Evolutionary conservation across 371 early-diverging fungal species (phyloP).

Genomic region (Rhizomucor pusillus): DNA sequence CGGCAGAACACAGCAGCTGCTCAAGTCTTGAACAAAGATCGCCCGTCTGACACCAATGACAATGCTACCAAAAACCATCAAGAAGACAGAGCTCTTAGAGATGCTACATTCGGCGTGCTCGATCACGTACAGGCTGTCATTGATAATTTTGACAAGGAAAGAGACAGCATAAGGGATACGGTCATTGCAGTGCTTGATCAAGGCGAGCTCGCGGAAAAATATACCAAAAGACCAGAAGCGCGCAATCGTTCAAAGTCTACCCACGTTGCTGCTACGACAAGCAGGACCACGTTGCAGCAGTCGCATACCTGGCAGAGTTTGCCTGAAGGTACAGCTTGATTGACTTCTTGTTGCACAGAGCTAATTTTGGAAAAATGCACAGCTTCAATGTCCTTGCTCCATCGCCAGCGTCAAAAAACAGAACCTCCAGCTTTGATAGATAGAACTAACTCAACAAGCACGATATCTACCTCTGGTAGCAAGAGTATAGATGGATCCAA

Average conservation of each 20-base stretch:
- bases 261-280: not conserved
- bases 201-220: conserved; percentile 45
- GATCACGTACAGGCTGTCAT: conserved; percentile 49
- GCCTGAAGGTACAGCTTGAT: not conserved
- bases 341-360: not conserved
- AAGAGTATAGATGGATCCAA: not conserved
- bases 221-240: conserved; percentile 3
- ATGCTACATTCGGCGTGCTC: conserved; percentile 22
- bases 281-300: not conserved
- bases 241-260: no score
- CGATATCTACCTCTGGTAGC: not conserved
- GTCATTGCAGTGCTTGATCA: conserved; percentile 56
- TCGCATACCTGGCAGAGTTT: conserved; percentile 2
- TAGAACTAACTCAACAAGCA: not conserved
- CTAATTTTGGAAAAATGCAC: no score
- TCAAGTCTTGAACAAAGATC: no score
- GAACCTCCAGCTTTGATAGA: conserved; percentile 10
- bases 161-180: conserved; percentile 43
- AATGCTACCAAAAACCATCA: not conserved
- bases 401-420: conserved; percentile 10
- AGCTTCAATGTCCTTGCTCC: not conserved
- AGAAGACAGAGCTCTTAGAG: no score
- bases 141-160: conserved; percentile 48
- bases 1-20: conserved; percentile 23
- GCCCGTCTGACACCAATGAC: not conserved